Evolutionary conservation across 1,284 basidiomycete genomes (phyloP).

Genomic region (Cryptococcus sp.): DNA sequence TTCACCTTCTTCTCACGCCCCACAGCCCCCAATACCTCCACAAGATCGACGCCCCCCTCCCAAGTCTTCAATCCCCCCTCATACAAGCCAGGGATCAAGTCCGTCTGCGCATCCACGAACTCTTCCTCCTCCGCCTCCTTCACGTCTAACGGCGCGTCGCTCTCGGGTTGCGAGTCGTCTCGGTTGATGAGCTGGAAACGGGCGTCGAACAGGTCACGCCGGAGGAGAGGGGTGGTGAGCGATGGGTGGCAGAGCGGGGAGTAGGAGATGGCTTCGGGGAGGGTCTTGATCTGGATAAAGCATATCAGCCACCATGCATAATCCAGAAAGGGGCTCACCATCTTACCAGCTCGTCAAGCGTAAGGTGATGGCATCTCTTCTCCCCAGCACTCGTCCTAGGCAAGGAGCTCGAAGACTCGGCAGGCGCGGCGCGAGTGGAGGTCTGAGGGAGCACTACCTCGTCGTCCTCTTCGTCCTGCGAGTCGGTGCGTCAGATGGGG

Average conservation of each 20-base stretch:
- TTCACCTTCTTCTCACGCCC: slow-evolving; percentile 16
- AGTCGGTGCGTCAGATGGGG: neutral
- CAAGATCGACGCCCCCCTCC: slow-evolving; percentile 91
- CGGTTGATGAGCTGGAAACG: slow-evolving; percentile 75
- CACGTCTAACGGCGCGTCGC: slow-evolving; percentile 10
- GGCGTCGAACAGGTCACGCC: slow-evolving; percentile 89
- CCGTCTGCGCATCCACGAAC: slow-evolving; percentile 77
- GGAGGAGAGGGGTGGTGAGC: slow-evolving; percentile 46
- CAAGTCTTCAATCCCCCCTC: slow-evolving; percentile 97
- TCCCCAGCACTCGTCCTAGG: neutral
- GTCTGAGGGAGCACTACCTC: slow-evolving; percentile 17
- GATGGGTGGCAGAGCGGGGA: slow-evolving; percentile 33
- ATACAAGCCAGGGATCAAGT: slow-evolving; percentile 87
- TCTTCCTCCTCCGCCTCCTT: slow-evolving; percentile 31
- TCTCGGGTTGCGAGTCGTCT: slow-evolving; percentile 24
- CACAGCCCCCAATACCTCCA: slow-evolving; percentile 51
- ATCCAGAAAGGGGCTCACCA: no score
- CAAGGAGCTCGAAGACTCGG: slow-evolving; percentile 3
- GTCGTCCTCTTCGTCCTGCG: slow-evolving; percentile 17
- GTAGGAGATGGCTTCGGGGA: slow-evolving; percentile 45
- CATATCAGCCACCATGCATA: neutral
- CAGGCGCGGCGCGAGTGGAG: neutral
- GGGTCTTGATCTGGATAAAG: slow-evolving; percentile 30
- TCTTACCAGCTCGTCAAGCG: slow-evolving; percentile 40
- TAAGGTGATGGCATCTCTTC: slow-evolving; percentile 25